Evolutionary conservation across 768 basidiomycete genomes (phyloP), one percentile per base, ranked within the genome.

Genomic region (Russula foetens): DNA sequence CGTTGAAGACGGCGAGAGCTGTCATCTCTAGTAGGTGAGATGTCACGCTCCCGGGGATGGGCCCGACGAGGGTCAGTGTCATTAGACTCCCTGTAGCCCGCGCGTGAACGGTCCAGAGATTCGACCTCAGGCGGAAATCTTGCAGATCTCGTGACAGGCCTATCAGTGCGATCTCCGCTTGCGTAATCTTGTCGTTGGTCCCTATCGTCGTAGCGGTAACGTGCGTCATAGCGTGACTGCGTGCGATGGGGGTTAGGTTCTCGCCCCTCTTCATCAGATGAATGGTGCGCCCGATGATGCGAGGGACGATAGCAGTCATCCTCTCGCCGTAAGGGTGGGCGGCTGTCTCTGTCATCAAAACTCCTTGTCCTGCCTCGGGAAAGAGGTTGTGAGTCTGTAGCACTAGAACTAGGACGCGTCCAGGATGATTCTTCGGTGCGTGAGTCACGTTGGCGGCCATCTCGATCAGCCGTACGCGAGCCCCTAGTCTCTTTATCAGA

Each of bases 381-480:
- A 21, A 43, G 58, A 54, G 56, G 6, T 17, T 63, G 54, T 35
- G 62, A 49, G 24, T 63, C 62, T 54, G 51, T n/a, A 29, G 48
- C 29, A 47, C 26, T 24, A 35, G 58, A 21, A 56, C 33, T 33
- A 19, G 64, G 58, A 44, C 43, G 63, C 56, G 49, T 53, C 63
- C 65, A 64, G 45, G 64, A 47, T 3, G 65, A 52, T 33, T 64
- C 65, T 26, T 66, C 63, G 29, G 51, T 33, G 46, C 47, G 49
- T 11, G 57, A 46, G 21, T 61, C 57, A 31, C 56, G 50, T 19
- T 55, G 29, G 14, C 45, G 63, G 33, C 15, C 43, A 7, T 66
- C 65, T 31, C 55, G 41, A 29, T 23, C 55, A 2, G 46, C 21
- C 38, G 54, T 23, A 43, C 56, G 63, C 17, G 65, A 57, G 53